These are phyloP conservation scores for Alternaria gansuensis DNA, from an alignment of 2,329 filamentous ascomycete species.

Conservation along the genomic window DNA sequence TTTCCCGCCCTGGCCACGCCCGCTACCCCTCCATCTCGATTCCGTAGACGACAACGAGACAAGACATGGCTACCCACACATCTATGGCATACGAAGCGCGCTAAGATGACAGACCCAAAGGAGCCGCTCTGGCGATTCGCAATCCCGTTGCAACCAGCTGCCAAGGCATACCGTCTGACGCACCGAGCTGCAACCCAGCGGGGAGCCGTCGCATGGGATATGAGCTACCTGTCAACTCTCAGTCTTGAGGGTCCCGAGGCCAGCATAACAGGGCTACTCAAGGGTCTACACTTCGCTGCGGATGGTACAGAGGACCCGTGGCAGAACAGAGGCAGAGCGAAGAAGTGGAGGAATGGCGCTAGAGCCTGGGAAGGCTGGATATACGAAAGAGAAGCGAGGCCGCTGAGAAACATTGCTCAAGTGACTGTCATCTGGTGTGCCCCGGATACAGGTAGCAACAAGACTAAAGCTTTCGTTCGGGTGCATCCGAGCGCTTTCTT, in stretches of 20 bases:
- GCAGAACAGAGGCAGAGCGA: slow-evolving; percentile 61
- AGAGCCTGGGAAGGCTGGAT: slow-evolving; percentile 67
- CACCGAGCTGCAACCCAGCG: slow-evolving; percentile 79
- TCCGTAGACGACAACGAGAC: slow-evolving; percentile 81
- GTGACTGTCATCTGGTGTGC: slow-evolving; percentile 78
- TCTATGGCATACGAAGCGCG: slow-evolving; percentile 90
- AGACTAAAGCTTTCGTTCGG: slow-evolving; percentile 71
- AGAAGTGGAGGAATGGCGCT: slow-evolving; percentile 74
- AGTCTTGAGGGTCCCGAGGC: slow-evolving; percentile 72
- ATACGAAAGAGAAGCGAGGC: slow-evolving; percentile 63
- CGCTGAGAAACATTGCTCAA: slow-evolving; percentile 70
- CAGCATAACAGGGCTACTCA: slow-evolving; percentile 73
- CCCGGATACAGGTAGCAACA: slow-evolving; percentile 39
- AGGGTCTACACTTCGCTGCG: slow-evolving; percentile 66
- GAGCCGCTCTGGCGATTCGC: slow-evolving; percentile 90
- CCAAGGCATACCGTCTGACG: slow-evolving; percentile 88
- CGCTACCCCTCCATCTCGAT: slow-evolving; percentile 71
- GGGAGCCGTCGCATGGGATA: slow-evolving; percentile 89
- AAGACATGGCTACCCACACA: slow-evolving; percentile 98
- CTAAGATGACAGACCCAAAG: slow-evolving; percentile 82
- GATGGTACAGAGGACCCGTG: slow-evolving; percentile 64
- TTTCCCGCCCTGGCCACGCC: slow-evolving; percentile 75
- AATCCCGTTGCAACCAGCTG: slow-evolving; percentile 82
- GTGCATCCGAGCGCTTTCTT: slow-evolving; percentile 84
- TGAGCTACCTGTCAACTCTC: slow-evolving; percentile 91